These are phyloP conservation scores for Flaveria floridana DNA, from an alignment of 140 eudicot genomes.

Conservation along the genomic window DNA sequence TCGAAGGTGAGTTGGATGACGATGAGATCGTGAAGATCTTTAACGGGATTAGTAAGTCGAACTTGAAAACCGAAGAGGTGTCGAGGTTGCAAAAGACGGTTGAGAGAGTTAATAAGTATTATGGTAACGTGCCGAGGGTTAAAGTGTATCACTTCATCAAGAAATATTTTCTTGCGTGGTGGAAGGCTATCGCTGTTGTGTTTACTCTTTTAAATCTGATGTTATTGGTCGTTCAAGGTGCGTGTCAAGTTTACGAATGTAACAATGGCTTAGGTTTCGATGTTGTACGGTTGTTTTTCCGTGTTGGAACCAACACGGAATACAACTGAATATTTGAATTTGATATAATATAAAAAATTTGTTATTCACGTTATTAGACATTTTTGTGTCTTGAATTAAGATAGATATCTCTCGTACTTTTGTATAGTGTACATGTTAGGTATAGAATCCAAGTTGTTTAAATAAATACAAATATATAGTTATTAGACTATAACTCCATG, in stretches of 20 bases:
- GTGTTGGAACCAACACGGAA: background rate
- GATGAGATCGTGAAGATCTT: conserved; percentile 46
- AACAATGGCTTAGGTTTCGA: conserved; percentile 23
- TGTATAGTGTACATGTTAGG: no score
- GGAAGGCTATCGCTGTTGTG: conserved; percentile 39
- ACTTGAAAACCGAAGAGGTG: conserved; percentile 24
- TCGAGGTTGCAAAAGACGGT: conserved; percentile 40
- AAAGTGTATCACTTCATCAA: conserved; percentile 31
- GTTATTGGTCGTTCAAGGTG: conserved; percentile 33
- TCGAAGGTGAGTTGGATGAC: conserved; percentile 36
- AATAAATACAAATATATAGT: no score
- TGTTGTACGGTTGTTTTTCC: conserved; percentile 17
- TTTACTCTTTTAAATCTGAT: conserved; percentile 35
- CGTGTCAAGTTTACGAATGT: conserved; percentile 37
- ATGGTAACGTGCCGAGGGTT: conserved; percentile 39
- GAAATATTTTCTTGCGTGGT: conserved; percentile 41
- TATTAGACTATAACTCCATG: no score
- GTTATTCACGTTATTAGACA: no score
- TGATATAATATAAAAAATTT: background rate
- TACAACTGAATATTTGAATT: background rate
- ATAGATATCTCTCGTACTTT: no score
- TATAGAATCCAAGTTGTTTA: no score
- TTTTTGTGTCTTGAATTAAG: background rate
- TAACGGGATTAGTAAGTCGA: conserved; percentile 47
- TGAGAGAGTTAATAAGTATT: conserved; percentile 35